Evolutionary conservation across 2,329 filamentous ascomycete genomes (phyloP), one percentile per base, ranked within the genome.

Genomic region (Neonectria faginata): DNA sequence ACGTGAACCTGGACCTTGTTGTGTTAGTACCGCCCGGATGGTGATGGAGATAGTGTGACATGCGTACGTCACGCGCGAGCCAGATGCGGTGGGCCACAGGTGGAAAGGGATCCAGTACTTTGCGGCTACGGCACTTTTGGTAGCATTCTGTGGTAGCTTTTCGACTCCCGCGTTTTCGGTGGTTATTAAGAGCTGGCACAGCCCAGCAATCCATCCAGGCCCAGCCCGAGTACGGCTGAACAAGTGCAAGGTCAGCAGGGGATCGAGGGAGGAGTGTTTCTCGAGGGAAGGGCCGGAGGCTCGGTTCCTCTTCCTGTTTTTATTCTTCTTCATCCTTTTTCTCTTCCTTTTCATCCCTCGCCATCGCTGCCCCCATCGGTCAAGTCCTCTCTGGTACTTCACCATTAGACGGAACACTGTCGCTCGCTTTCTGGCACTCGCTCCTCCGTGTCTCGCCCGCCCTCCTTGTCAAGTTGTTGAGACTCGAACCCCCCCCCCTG

Each of bases 41-140:
- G 44, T 39, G 51, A 42, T 48, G 33, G 25, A 18, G 45, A 41
- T 9, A 52, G 47, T 53, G 60, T 52, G 48, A 36, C 45, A 53
- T 57, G 54, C 39, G 54, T 62, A 62, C 60, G 60, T 62, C 60
- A 62, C 60, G 60, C 53, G 54, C 54, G 39, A 22, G 31, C 52
- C 53, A 47, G 53, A 62, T 52, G 47, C 45, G 55, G 45, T 36
- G 44, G 42, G 20, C 18, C 16, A 31, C 39, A 39, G 18, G 55
- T 16, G 45, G 45, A 25, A 25, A 25, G 16, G 45, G 20, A 48
- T n/a, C 36, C 36, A 39, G 36, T 8, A 39, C 36, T 7, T 39
- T 5, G 14, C 16, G 36, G 2, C 36, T 39, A 39, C 22, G 16
- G 44, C 22, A n/a, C 44, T 31, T 16, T 50, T 25, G 22, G 25